A percentile compares a stretch with the other conserved stretches of the same genome.
phyloP scores from a whole-genome alignment of 2,329 filamentous ascomycete genomes.

The Phyllosticta citrichinensis region DNA sequence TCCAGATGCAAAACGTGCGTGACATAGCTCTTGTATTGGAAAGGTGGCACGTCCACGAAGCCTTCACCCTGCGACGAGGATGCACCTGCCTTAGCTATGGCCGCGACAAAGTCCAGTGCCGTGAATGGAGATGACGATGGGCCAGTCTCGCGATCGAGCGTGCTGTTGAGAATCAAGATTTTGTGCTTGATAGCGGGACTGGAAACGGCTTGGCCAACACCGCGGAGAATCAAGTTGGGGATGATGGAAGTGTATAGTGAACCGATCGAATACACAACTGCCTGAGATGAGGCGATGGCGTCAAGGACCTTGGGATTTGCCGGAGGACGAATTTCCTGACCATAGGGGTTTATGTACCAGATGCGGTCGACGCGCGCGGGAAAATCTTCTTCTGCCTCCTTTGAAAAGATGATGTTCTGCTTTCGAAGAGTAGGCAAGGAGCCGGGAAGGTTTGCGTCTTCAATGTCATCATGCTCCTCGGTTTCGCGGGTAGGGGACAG shows the following conservation, averaged over 20 bases:
- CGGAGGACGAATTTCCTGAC: slow-evolving; percentile 81
- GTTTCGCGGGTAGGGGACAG: slow-evolving; percentile 19
- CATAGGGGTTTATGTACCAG: slow-evolving; percentile 98
- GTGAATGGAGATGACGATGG: slow-evolving; percentile 55
- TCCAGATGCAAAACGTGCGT: slow-evolving; percentile 78
- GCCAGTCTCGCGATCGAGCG: slow-evolving; percentile 76
- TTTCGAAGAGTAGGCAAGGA: slow-evolving; percentile 70
- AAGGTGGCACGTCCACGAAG: neutral
- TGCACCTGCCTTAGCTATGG: slow-evolving; percentile 56
- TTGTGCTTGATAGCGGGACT: slow-evolving; percentile 51
- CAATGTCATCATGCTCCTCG: slow-evolving; percentile 54
- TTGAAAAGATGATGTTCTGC: slow-evolving; percentile 74
- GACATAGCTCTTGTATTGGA: slow-evolving; percentile 57
- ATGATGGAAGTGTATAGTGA: slow-evolving; percentile 84
- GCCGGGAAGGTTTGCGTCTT: slow-evolving; percentile 73
- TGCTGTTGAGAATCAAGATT: slow-evolving; percentile 77
- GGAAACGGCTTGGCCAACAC: slow-evolving; percentile 58
- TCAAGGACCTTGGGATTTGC: slow-evolving; percentile 72
- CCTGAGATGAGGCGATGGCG: slow-evolving; percentile 53
- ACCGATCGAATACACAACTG: slow-evolving; percentile 86
- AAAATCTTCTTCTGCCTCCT: slow-evolving; percentile 63
- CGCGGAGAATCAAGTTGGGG: slow-evolving; percentile 68
- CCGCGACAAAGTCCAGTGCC: slow-evolving; percentile 71
- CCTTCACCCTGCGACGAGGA: slow-evolving; percentile 22
- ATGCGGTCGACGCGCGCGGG: slow-evolving; percentile 67